Evolutionary conservation across 164 flowering plant genomes (phyloP).

Genomic region (Chimonanthus praecox): DNA sequence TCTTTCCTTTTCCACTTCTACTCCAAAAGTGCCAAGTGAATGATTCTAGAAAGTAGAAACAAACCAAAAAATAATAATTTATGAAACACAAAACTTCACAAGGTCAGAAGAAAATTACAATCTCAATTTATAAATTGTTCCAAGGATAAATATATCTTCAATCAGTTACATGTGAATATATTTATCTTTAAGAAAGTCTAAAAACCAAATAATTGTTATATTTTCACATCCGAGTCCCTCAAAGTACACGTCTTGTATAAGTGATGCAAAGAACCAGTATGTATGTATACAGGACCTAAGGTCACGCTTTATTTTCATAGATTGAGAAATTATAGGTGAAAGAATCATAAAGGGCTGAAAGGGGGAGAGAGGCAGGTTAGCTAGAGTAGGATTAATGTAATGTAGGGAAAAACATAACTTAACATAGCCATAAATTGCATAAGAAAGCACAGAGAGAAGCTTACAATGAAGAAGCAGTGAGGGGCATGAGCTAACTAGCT

Average conservation of each 20-base stretch:
- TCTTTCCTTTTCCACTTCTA: no score
- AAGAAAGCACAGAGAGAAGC: conserved; percentile 7
- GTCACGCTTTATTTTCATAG: conserved; percentile 8
- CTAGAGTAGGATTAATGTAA: conserved; percentile 7
- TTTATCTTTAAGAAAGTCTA: background rate
- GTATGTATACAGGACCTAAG: background rate
- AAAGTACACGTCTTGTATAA: conserved; percentile 4
- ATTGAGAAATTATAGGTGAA: conserved; percentile 1
- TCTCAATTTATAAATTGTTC: background rate
- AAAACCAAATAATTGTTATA: background rate
- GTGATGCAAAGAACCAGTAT: background rate
- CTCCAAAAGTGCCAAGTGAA: no score
- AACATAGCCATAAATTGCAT: conserved; percentile 10
- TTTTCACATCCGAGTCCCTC: background rate
- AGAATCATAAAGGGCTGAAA: background rate
- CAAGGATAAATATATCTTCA: background rate
- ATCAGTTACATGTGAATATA: background rate
- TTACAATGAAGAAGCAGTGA: conserved; percentile 3
- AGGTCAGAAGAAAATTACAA: background rate
- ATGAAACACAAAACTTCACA: background rate
- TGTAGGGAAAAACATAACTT: conserved; percentile 8
- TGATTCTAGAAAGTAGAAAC: no score
- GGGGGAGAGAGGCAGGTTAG: conserved; percentile 1
- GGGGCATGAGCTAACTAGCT: conserved; percentile 28
- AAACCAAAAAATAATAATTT: background rate